Evolutionary conservation across 257 asterid genomes (phyloP), one percentile per base, ranked within the genome.

Genomic region (Solanum chaucha): DNA sequence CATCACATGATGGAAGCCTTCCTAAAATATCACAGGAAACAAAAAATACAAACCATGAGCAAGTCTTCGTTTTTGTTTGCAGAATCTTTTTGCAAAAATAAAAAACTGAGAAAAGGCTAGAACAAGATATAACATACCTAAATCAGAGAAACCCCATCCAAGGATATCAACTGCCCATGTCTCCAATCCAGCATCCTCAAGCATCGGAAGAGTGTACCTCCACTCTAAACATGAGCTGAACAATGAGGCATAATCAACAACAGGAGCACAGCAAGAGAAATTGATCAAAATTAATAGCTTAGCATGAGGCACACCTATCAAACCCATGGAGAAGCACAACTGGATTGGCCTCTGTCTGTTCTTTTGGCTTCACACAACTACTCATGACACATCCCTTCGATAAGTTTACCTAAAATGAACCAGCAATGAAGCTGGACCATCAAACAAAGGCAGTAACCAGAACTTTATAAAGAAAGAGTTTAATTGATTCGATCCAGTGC

Each of bases 111-210:
- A 40, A 64, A 71, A 68, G 48, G 36, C 40, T 46, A 44, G 46
- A 70, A 83, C 26, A 46, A 68, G 85, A 89, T 58, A 89, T 58
- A 55, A 71, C 32, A 58, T 61, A 92, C 97, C 98, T 86, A 94
- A 91, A 88, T 94, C 95, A 6, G 96, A 94, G 89, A 96, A 96
- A 28, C 97, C 98, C 98, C 98, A 96, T 85, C 98, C 98, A 88
- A 96, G 98, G 90, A 96, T 87, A 89, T 96, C 98, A 22, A 96
- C 12, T 10, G 98, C 98, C 98, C 98, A 94, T 24, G 94, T 86
- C 93, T 96, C 98, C 86, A 94, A 44, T 30, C 95, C 96, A 1
- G 92, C 90, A 2, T 91, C 95, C 89, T 96, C 98, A n/a, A 96
- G 95, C 92, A 96, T 78, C 1, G 98, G 98, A 90, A 90, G 90